Evolutionary conservation across 2,329 filamentous ascomycete genomes (phyloP).

Genomic region (Alternaria ventricosa): DNA sequence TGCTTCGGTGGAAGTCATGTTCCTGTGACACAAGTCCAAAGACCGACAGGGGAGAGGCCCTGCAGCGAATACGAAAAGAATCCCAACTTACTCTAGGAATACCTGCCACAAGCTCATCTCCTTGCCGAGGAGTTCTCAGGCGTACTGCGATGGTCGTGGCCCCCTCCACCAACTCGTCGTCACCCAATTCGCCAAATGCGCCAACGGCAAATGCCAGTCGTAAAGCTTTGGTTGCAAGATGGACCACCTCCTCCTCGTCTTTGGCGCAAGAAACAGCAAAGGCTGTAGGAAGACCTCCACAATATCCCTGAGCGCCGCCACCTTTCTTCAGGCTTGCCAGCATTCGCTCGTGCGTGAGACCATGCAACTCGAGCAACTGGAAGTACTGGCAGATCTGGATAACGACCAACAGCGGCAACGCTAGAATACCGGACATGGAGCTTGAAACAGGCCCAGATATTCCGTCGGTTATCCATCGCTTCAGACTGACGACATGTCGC

Average conservation of each 20-base stretch:
- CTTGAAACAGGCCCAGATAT: conserved; percentile 19
- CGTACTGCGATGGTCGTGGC: conserved; percentile 28
- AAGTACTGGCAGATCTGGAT: conserved; percentile 33
- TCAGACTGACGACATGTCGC: conserved; percentile 10
- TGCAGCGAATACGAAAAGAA: background rate
- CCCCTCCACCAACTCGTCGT: conserved; percentile 19
- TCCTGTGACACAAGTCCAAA: background rate
- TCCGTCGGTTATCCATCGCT: conserved; percentile 19
- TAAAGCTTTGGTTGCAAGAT: conserved; percentile 13
- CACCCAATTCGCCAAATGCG: conserved; percentile 17
- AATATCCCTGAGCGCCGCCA: conserved; percentile 27
- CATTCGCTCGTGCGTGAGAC: conserved; percentile 16
- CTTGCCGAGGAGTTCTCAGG: conserved; percentile 19
- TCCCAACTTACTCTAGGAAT: conserved; percentile 23
- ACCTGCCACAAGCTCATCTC: conserved; percentile 19
- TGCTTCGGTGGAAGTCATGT: background rate
- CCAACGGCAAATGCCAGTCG: conserved; percentile 20
- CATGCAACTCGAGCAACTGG: conserved; percentile 18
- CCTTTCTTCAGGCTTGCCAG: conserved; percentile 11
- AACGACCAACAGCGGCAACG: conserved; percentile 25
- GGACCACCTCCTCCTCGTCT: conserved; percentile 21
- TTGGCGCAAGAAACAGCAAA: conserved; percentile 19
- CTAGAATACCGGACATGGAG: conserved; percentile 17
- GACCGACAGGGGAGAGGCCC: background rate
- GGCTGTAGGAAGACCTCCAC: conserved; percentile 15